Evolutionary conservation across 2,329 filamentous ascomycete genomes (phyloP).

Genomic region (Calonectria pauciramosa): DNA sequence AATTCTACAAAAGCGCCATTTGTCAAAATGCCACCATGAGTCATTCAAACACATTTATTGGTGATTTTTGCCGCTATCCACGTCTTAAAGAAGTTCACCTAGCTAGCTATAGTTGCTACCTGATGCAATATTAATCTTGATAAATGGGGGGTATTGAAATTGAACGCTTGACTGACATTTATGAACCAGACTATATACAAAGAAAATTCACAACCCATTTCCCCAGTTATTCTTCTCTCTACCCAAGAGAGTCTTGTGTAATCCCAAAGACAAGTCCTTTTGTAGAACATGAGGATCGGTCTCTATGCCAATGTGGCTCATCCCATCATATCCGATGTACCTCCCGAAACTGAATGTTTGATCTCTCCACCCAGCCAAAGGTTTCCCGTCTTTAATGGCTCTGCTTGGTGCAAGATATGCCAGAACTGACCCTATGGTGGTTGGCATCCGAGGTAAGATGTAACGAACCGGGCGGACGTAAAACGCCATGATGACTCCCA

Average conservation of each 20-base stretch:
- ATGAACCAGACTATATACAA: too few relatives aligned
- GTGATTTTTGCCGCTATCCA: too few relatives aligned
- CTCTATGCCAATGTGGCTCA: conserved; percentile 16
- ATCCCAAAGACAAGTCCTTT: neutral
- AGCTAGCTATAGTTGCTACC: too few relatives aligned
- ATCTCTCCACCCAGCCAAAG: neutral
- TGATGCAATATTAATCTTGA: too few relatives aligned
- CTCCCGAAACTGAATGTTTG: conserved; percentile 20
- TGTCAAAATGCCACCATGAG: too few relatives aligned
- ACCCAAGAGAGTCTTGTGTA: neutral
- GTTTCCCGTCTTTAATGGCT: neutral
- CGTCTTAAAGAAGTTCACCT: too few relatives aligned
- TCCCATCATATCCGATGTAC: conserved; percentile 11
- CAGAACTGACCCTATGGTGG: conserved; percentile 2
- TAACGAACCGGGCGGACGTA: neutral
- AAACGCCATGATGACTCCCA: neutral
- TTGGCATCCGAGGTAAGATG: conserved; percentile 7
- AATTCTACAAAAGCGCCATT: too few relatives aligned
- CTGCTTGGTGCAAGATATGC: conserved; percentile 17
- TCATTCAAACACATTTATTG: too few relatives aligned
- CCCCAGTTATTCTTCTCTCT: neutral
- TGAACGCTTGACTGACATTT: too few relatives aligned
- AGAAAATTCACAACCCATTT: neutral
- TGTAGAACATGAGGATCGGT: conserved; percentile 1
- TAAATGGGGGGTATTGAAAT: too few relatives aligned